phyloP scores from a whole-genome alignment of 345 rosid genomes.

The Geranium brycei region DNA sequence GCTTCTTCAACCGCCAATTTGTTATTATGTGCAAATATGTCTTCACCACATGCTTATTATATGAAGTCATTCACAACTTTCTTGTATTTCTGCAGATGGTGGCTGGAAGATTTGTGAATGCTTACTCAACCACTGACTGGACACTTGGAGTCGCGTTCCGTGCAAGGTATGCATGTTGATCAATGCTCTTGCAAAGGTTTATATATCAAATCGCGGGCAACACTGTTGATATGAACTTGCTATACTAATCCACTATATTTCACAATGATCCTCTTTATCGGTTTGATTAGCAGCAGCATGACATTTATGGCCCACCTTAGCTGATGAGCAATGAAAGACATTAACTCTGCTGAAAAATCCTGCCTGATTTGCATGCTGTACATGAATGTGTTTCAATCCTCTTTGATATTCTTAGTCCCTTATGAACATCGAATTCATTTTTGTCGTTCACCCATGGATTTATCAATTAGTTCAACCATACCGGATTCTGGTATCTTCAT shows the following conservation, averaged over 20 bases:
- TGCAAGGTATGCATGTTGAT: slow-evolving; percentile 52
- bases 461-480: too few species aligned
- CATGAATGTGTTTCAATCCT: too few species aligned
- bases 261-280: neutral
- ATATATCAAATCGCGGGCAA: neutral
- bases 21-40: neutral
- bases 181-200: neutral
- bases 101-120: slow-evolving; percentile 89
- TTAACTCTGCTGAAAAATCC: too few species aligned
- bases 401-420: too few species aligned
- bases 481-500: too few species aligned
- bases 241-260: neutral
- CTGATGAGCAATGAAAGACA: too few species aligned
- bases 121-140: slow-evolving; percentile 83
- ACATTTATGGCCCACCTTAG: neutral
- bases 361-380: too few species aligned
- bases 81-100: slow-evolving; percentile 56
- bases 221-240: neutral
- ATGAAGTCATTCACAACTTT: slow-evolving; percentile 1
- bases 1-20: neutral
- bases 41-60: neutral
- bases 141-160: slow-evolving; percentile 92
- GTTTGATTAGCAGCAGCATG: neutral
- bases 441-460: too few species aligned
- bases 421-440: too few species aligned